A percentile compares a stretch with the other conserved stretches of the same genome.
These are phyloP conservation scores for Wickerhamiella slavikovae DNA, from an alignment of 805 yeast species.

Conservation along the genomic window DNA sequence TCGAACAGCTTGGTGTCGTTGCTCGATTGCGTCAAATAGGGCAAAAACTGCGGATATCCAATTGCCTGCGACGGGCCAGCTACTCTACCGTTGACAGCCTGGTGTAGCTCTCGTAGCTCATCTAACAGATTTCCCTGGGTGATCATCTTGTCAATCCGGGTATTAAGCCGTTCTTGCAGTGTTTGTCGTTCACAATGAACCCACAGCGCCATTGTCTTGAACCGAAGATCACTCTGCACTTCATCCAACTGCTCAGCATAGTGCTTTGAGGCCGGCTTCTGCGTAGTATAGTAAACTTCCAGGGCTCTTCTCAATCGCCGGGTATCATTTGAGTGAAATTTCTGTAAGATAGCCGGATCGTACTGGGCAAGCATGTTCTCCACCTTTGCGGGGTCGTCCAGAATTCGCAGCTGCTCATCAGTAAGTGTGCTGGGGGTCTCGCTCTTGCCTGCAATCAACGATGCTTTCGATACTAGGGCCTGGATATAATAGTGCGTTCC, in stretches of 20 bases:
- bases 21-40: conserved; percentile 10
- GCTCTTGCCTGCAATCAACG: conserved; percentile 26
- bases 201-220: conserved; percentile 47
- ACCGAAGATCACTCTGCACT: conserved; percentile 8
- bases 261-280: conserved; percentile 45
- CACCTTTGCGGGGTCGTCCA: conserved; percentile 25
- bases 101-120: too few relatives aligned
- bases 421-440: conserved; percentile 11
- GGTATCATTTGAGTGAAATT: conserved; percentile 82
- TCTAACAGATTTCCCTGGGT: conserved; percentile 39
- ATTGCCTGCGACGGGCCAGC: conserved; percentile 84
- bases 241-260: conserved; percentile 44
- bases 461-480: conserved; percentile 49
- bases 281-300: conserved; percentile 55
- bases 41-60: conserved; percentile 42
- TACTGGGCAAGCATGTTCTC: conserved; percentile 25
- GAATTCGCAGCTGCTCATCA: conserved; percentile 20
- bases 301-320: conserved; percentile 62
- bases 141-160: conserved; percentile 72
- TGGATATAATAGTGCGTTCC: conserved; percentile 92
- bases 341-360: conserved; percentile 57
- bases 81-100: too few relatives aligned
- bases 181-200: conserved; percentile 42
- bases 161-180: conserved; percentile 45
- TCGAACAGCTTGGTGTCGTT: too few relatives aligned